Evolutionary conservation across 345 rosid genomes (phyloP), one percentile per base, ranked within the genome.

Genomic region (Acer yangbiense): DNA sequence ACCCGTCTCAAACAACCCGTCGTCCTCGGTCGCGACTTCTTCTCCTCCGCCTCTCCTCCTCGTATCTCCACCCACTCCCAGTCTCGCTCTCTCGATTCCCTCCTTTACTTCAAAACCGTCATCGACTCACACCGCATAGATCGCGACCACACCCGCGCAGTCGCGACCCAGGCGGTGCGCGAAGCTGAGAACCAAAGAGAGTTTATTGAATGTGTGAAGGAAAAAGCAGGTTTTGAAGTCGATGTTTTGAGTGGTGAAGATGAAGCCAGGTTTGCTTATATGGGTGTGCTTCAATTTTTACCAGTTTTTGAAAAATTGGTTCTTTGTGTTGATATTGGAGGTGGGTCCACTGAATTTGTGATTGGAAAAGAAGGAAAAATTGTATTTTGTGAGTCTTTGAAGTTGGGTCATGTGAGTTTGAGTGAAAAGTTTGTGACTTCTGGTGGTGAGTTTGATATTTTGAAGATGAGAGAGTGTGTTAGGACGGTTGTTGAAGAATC

Each of bases 281-380:
- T 87, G 74, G 97, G 92, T 9, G 88, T 89, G 76, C 88, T 89
- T 72, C 93, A 92, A 69, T 90, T 90, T 76, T 54, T 92, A 11
- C 88, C 93, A 0, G 83, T 90, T 44, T 86, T 76, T 74, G 88
- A 89, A 14, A 88, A 85, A 71, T 78, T 81, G 10, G 89, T 82
- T 3, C 76, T 92, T 75, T 80, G 82, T 65, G 76, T 92, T 16
- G 97, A 92, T 75, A 88, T 89, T 43, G 97, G 93, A 64, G 94
- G 97, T 73, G 93, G 94, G 8, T 92, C 97, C 43, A 92, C 93
- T 60, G 93, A 92, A 71, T 86, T 90, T 72, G 91, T 86, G 0
- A 82, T 88, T 17, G 94, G 94, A 46, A 81, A 81, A 68, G 43
- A 68, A 69, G 94, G 97, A 43, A 76, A 79, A 41, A 27, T 74